These are phyloP conservation scores for Sphaerostilbella broomeana DNA, from an alignment of 2,329 filamentous ascomycete genomes.

Conservation along the genomic window DNA sequence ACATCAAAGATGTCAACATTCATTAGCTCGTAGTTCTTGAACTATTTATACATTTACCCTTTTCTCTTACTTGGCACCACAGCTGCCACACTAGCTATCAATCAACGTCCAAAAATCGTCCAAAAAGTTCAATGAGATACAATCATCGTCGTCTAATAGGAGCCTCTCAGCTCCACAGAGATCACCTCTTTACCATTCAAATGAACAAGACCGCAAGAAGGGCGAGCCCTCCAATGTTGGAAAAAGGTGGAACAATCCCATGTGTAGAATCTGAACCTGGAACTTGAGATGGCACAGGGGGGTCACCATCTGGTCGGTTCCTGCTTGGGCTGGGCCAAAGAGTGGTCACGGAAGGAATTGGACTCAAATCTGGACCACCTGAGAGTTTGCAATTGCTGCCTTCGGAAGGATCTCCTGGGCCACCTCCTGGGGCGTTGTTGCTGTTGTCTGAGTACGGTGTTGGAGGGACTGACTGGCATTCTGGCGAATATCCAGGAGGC, in stretches of 20 bases:
- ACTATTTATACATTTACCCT: too few relatives aligned
- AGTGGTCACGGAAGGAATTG: conserved; percentile 18
- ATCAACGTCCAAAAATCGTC: conserved; percentile 18
- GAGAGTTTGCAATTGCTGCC: conserved; percentile 13
- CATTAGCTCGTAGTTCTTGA: conserved; percentile 2
- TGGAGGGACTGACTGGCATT: conserved; percentile 3
- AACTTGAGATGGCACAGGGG: conserved; percentile 23
- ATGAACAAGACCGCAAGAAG: conserved; percentile 23
- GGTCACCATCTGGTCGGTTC: conserved; percentile 15
- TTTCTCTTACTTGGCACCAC: too few relatives aligned
- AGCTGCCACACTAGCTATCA: conserved; percentile 13
- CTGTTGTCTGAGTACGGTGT: conserved; percentile 2
- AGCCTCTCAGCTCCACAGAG: not conserved
- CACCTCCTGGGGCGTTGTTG: not conserved
- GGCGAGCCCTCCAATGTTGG: conserved; percentile 20
- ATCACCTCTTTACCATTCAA: conserved; percentile 9
- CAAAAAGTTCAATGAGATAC: conserved; percentile 14
- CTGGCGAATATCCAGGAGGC: conserved; percentile 3
- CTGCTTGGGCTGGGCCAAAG: conserved; percentile 19
- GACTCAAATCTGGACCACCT: conserved; percentile 9
- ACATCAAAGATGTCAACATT: too few relatives aligned
- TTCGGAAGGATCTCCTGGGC: not conserved
- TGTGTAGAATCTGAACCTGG: conserved; percentile 22
- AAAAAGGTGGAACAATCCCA: conserved; percentile 18
- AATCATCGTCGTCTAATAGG: not conserved